Base-by-base conservation (phyloP, 306 rosid species). In the Cajanus cajan region DNA sequence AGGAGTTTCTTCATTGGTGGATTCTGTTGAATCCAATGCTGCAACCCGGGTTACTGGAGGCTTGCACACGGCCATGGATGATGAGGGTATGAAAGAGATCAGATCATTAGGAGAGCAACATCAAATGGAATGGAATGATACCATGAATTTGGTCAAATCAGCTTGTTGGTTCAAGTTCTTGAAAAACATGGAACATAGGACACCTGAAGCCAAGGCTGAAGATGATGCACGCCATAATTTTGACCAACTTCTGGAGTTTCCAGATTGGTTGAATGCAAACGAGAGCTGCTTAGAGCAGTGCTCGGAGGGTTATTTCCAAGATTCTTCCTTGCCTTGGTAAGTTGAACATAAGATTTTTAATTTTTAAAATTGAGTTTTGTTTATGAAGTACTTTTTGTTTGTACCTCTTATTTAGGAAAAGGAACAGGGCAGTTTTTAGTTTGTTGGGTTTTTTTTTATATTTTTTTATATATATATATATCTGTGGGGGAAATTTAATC, bases 121-220 rank as follows among this genome's bases (percentile, higher is more conserved):
- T 77, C 90, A 92, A 84, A 87, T 90, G 90, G 93, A 92, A 77
- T 92, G 97, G 96, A 90, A 78, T 84, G 97, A 92, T 78, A 85
- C 90, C 16, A 82, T 92, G 89, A 92, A 85, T 76, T 80, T 87
- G 89, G 92, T 87, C 21, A 89, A 90, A 45, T 90, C 97, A 74
- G 98, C 98, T 39, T 84, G 92, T 89, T 94, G 98, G 97, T 85
- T 86, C 70, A 92, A 88, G 78, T 89, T 86, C 83, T 85, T 89
- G 90, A 87, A 84, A 87, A 79, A 74, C 47, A 83, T 85, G 88
- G 97, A 92, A 71, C 78, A 79, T 40, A 83, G 76, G 22, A 82
- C 41, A 57, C 82, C 86, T 54, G 85, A 83, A 43, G 57, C 44
- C 37, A 83, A 86, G 50, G 54, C 24, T 63, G 89, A 85, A 68